These are phyloP conservation scores for Amphirosellinia nigrospora DNA, from an alignment of 495 filamentous ascomycete species.

Conservation along the genomic window DNA sequence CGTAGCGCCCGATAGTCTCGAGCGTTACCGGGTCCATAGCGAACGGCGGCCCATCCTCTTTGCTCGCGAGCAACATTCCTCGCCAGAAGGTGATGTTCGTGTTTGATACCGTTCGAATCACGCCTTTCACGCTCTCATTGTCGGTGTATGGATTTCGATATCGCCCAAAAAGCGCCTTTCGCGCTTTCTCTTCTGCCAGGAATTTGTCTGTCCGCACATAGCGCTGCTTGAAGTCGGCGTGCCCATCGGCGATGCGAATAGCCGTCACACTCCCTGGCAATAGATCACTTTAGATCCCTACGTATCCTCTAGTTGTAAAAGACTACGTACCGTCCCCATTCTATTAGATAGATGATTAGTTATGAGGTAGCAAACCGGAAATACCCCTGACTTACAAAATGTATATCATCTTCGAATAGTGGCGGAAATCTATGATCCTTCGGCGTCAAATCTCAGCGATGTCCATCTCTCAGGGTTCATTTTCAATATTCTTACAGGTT, in stretches of 20 bases:
- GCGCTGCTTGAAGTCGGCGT: constrained; percentile 56
- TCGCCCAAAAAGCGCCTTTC: constrained; percentile 52
- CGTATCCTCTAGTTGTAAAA: background rate
- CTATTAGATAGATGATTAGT: constrained; percentile 9
- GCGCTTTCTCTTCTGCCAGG: constrained; percentile 46
- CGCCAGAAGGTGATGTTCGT: constrained; percentile 63
- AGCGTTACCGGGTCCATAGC: constrained; percentile 62
- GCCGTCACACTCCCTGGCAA: constrained; percentile 54
- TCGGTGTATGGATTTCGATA: constrained; percentile 65
- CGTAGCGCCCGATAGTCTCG: constrained; percentile 59
- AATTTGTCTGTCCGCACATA: constrained; percentile 62
- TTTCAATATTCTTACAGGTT: constrained; percentile 41
- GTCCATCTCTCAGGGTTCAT: background rate
- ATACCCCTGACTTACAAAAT: constrained; percentile 41
- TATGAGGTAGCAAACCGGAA: background rate
- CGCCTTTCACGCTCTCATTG: constrained; percentile 53
- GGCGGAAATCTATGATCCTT: constrained; percentile 57
- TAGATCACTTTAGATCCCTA: background rate
- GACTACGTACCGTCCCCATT: constrained; percentile 39
- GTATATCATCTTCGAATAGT: constrained; percentile 59
- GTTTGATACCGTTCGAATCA: constrained; percentile 58
- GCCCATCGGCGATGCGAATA: constrained; percentile 57
- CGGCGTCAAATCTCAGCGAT: background rate
- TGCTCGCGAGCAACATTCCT: constrained; percentile 58
- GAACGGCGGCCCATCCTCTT: constrained; percentile 62